Evolutionary conservation across 345 rosid genomes (phyloP).

Genomic region (Mercurialis annua): DNA sequence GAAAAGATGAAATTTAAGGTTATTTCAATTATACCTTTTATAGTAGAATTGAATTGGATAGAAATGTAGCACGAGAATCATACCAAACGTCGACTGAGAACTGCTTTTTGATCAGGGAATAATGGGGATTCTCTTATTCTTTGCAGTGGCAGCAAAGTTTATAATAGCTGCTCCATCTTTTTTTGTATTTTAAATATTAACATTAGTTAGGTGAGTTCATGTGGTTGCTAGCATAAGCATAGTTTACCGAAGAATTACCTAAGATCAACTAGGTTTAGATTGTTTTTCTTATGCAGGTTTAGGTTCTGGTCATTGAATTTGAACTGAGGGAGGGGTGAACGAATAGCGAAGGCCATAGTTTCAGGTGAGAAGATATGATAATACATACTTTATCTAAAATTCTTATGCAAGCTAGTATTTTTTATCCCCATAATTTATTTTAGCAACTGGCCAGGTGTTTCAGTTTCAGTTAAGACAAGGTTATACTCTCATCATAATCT

Average conservation of each 20-base stretch:
- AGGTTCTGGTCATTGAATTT: conserved; percentile 21
- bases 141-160: background rate
- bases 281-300: conserved; percentile 64
- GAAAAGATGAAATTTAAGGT: no score
- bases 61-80: no score
- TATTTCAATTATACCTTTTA: no score
- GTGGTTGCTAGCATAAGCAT: conserved; percentile 13
- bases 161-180: background rate
- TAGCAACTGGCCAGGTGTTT: background rate
- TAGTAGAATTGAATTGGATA: no score
- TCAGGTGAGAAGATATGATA: conserved; percentile 38
- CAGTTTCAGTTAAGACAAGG: background rate
- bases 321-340: conserved; percentile 26
- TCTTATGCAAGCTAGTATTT: background rate
- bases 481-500: background rate
- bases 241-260: conserved; percentile 25
- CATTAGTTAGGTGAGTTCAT: conserved; percentile 20
- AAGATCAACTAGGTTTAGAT: conserved; percentile 52
- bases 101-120: background rate
- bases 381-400: background rate
- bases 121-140: background rate
- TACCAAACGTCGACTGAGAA: no score
- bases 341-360: conserved; percentile 34
- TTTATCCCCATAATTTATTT: background rate
- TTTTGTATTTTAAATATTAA: conserved; percentile 4